phyloP scores from a whole-genome alignment of 2,329 filamentous ascomycete genomes.

The Alternaria longipes region DNA sequence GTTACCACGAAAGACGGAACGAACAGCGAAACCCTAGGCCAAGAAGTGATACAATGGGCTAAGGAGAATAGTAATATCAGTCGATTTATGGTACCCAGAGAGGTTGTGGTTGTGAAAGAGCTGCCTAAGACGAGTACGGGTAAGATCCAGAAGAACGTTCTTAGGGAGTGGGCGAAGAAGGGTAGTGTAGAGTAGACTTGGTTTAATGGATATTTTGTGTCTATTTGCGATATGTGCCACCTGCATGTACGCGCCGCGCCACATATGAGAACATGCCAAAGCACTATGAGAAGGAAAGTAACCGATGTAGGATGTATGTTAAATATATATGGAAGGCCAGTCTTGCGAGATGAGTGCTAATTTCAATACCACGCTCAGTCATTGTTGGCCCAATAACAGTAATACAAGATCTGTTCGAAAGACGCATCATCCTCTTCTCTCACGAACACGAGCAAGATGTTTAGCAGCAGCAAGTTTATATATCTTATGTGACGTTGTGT shows the following conservation, averaged over 20 bases:
- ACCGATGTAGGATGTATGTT: background rate
- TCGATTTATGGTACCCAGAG: constrained; percentile 83
- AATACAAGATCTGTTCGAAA: background rate
- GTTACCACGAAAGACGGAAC: constrained; percentile 73
- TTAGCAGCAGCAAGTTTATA: background rate
- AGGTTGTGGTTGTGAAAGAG: constrained; percentile 82
- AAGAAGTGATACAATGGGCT: constrained; percentile 86
- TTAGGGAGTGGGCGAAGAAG: constrained; percentile 81
- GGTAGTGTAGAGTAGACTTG: constrained; percentile 45
- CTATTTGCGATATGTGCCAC: background rate
- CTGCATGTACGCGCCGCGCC: background rate
- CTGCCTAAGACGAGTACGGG: constrained; percentile 97
- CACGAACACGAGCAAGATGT: background rate
- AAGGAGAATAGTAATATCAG: constrained; percentile 82
- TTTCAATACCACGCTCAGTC: background rate
- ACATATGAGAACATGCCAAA: background rate
- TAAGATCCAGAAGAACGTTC: constrained; percentile 93
- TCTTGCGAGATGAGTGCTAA: background rate
- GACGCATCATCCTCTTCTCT: background rate
- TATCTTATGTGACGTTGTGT: background rate
- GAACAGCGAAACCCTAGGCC: constrained; percentile 66
- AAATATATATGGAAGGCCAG: background rate
- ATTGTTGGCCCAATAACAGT: background rate
- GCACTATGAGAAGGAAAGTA: background rate
- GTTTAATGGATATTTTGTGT: background rate